A percentile compares a stretch with the other conserved stretches of the same genome.
Evolutionary conservation across 306 rosid species (phyloP).

Genomic region (Acacia melanoxylon): DNA sequence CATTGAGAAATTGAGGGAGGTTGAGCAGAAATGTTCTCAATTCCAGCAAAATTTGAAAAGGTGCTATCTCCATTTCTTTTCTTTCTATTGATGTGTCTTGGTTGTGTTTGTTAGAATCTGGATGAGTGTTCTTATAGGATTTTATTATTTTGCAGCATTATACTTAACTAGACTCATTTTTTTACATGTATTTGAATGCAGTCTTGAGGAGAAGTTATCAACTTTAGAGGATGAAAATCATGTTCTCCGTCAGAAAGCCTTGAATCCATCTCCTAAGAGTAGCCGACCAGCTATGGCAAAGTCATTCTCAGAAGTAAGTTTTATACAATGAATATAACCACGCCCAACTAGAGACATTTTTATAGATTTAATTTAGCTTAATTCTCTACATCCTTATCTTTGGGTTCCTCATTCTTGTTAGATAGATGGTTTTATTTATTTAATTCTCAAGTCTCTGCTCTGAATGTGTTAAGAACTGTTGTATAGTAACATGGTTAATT

Average conservation of each 20-base stretch:
- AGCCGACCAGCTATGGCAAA: conserved; percentile 58
- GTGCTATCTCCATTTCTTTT: conserved; percentile 36
- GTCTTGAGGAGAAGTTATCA: conserved; percentile 77
- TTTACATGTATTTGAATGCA: conserved; percentile 33
- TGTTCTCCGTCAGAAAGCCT: conserved; percentile 76
- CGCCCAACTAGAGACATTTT: neutral
- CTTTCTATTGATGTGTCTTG: conserved; percentile 10
- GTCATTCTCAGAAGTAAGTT: conserved; percentile 72
- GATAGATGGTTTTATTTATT: neutral
- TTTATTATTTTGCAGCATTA: neutral
- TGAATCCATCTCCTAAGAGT: conserved; percentile 69
- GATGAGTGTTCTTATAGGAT: conserved; percentile 20
- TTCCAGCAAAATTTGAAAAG: conserved; percentile 73
- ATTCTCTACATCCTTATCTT: conserved; percentile 10
- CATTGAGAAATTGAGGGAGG: conserved; percentile 62
- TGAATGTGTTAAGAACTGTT: conserved; percentile 20
- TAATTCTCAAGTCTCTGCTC: neutral
- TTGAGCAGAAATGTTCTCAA: conserved; percentile 66
- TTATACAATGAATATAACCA: conserved; percentile 13
- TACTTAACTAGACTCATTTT: neutral
- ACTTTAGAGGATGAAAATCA: conserved; percentile 82
- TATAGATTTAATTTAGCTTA: conserved; percentile 6
- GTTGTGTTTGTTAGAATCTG: conserved; percentile 10
- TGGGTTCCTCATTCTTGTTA: conserved; percentile 6
- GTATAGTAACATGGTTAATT: conserved; percentile 13